A percentile compares a stretch with the other conserved stretches of the same genome.
These are phyloP conservation scores for Suillus sp. DNA, from an alignment of 768 basidiomycete species.

Conservation along the genomic window DNA sequence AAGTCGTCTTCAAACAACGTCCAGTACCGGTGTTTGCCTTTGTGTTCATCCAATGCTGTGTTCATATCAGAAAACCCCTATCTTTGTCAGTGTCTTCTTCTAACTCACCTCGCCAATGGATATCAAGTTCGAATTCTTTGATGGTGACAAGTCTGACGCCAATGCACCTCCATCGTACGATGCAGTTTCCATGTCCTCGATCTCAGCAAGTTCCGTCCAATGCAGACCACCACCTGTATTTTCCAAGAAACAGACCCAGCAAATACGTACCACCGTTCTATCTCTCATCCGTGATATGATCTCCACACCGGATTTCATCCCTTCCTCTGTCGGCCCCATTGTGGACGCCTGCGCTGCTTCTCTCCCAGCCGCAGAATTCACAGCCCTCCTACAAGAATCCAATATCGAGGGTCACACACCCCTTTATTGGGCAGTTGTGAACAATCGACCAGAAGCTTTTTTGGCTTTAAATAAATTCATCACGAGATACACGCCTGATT, in stretches of 20 bases:
- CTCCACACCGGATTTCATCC: background rate
- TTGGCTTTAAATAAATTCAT: background rate
- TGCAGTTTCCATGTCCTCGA: background rate
- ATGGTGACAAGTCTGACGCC: background rate
- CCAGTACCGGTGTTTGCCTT: background rate
- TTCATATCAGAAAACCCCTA: background rate
- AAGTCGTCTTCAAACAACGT: background rate
- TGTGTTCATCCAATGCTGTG: background rate
- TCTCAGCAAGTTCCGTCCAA: background rate
- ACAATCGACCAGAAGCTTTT: background rate
- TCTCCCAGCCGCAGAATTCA: background rate
- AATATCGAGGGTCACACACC: constrained; percentile 1
- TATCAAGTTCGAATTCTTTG: background rate
- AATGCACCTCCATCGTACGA: background rate
- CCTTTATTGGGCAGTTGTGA: constrained; percentile 2
- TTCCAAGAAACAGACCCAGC: background rate
- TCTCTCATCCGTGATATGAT: constrained; percentile 4
- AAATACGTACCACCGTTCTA: background rate
- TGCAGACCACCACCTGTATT: background rate
- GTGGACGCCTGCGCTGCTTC: background rate
- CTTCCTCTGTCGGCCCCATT: background rate
- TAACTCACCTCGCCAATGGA: background rate
- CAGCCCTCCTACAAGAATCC: background rate
- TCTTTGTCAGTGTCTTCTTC: background rate
- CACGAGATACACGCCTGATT: background rate